A percentile compares a stretch with the other conserved stretches of the same genome.
Evolutionary conservation across 2,329 filamentous ascomycete genomes (phyloP).

Genomic region (Calonectria pteridis): DNA sequence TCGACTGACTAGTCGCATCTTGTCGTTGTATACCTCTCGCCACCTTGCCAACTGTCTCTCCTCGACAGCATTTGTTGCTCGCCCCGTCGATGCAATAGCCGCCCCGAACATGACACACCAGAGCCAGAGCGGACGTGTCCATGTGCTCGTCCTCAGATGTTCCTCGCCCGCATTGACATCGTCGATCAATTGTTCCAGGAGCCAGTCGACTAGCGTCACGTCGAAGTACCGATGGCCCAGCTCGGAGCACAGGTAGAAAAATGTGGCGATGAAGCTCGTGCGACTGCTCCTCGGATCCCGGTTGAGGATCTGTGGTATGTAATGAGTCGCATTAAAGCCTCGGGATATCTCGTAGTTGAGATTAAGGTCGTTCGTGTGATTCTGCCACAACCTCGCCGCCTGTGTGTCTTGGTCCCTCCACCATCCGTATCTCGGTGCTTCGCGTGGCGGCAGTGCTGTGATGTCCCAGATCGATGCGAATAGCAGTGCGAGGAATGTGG

Average conservation of each 20-base stretch:
- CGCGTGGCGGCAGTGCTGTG: constrained; percentile 48
- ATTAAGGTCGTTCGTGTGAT: constrained; percentile 51
- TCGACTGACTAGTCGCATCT: constrained; percentile 55
- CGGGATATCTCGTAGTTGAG: constrained; percentile 54
- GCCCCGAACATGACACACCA: constrained; percentile 62
- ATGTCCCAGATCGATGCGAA: constrained; percentile 59
- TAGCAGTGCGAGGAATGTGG: constrained; percentile 59
- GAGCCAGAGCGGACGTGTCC: constrained; percentile 58
- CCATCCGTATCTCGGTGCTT: constrained; percentile 53
- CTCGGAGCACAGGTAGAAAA: constrained; percentile 61
- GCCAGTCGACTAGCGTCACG: constrained; percentile 59
- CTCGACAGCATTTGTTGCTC: constrained; percentile 51
- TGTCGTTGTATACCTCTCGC: constrained; percentile 54
- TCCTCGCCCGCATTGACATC: constrained; percentile 57
- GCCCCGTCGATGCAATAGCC: constrained; percentile 54
- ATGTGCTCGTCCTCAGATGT: constrained; percentile 55
- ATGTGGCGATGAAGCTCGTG: constrained; percentile 60
- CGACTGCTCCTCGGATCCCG: constrained; percentile 55
- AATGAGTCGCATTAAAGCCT: constrained; percentile 48
- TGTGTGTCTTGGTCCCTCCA: constrained; percentile 52
- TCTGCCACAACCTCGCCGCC: constrained; percentile 53
- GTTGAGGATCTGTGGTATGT: constrained; percentile 51
- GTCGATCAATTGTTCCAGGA: constrained; percentile 59
- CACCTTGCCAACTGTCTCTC: constrained; percentile 53
- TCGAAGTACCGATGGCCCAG: constrained; percentile 57